Evolutionary conservation across 805 yeast species (phyloP).

Genomic region (Saccharomycopsis vini): DNA sequence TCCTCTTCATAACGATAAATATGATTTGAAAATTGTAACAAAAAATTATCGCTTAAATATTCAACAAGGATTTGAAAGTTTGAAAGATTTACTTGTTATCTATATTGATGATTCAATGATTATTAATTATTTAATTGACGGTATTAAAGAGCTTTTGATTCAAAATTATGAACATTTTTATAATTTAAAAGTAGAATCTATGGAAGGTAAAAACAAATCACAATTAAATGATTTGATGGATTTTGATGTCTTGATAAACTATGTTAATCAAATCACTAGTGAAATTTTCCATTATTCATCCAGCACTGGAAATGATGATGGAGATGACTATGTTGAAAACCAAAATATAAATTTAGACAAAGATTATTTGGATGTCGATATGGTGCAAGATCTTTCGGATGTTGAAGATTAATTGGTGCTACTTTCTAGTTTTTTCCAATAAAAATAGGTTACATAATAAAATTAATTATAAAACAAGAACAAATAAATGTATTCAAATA

Average conservation of each 20-base stretch:
- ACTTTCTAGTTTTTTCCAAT: too few relatives aligned
- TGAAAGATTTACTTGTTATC: slow-evolving; percentile 41
- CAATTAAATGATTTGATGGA: slow-evolving; percentile 14
- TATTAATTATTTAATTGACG: slow-evolving; percentile 46
- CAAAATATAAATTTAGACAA: background rate
- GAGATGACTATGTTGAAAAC: background rate
- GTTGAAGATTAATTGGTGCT: slow-evolving; percentile 1
- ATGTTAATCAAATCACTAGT: slow-evolving; percentile 4
- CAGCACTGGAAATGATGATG: background rate
- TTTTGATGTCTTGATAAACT: slow-evolving; percentile 12
- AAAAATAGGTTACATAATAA: too few relatives aligned
- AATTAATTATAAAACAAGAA: too few relatives aligned
- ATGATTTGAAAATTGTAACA: too few relatives aligned
- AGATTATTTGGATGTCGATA: background rate
- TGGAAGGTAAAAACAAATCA: slow-evolving; percentile 1
- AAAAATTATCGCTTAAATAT: slow-evolving; percentile 40
- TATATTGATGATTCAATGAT: slow-evolving; percentile 51
- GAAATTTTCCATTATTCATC: too few relatives aligned
- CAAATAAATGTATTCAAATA: too few relatives aligned
- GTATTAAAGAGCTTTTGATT: slow-evolving; percentile 52
- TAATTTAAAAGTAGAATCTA: background rate
- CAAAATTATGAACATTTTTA: slow-evolving; percentile 42
- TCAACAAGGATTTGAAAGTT: slow-evolving; percentile 43
- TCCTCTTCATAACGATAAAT: background rate
- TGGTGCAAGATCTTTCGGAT: slow-evolving; percentile 7